phyloP scores from a whole-genome alignment of 352 stramenopile species.

The Plasmopara halstedii region DNA sequence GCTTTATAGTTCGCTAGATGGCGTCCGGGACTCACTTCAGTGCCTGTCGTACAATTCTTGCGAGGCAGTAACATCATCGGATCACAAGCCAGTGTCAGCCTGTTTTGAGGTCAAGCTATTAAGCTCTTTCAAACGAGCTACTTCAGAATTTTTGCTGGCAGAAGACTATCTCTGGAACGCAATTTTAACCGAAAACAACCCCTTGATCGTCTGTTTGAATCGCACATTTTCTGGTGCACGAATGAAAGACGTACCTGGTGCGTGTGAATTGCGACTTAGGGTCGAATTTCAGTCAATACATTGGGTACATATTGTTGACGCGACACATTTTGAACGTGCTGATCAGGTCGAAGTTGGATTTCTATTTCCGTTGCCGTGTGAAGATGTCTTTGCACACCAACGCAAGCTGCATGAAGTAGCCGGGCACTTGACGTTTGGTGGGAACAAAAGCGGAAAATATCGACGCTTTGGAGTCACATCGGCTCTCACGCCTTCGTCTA shows the following conservation, averaged over 20 bases:
- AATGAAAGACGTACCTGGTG: conserved; percentile 57
- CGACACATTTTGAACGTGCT: conserved; percentile 46
- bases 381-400: conserved; percentile 74
- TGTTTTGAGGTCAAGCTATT: conserved; percentile 46
- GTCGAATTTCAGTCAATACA: conserved; percentile 67
- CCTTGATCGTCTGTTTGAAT: conserved; percentile 31
- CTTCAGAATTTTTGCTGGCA: conserved; percentile 5
- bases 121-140: neutral
- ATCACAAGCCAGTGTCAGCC: conserved; percentile 78
- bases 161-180: conserved; percentile 30
- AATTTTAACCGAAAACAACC: conserved; percentile 36
- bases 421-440: conserved; percentile 59
- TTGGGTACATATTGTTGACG: conserved; percentile 60
- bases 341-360: conserved; percentile 68
- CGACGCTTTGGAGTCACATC: conserved; percentile 31
- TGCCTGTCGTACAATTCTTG: conserved; percentile 75
- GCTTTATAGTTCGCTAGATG: conserved; percentile 69
- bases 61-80: conserved; percentile 60
- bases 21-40: conserved; percentile 39
- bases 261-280: conserved; percentile 50
- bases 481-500: conserved; percentile 50
- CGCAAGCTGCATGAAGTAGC: conserved; percentile 74
- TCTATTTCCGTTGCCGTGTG: conserved; percentile 69
- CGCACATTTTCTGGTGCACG: conserved; percentile 18
- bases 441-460: conserved; percentile 12